Evolutionary conservation across 73 alveolate species (phyloP), one percentile per base, ranked within the genome.

Genomic region (Durusdinium trenchii): DNA sequence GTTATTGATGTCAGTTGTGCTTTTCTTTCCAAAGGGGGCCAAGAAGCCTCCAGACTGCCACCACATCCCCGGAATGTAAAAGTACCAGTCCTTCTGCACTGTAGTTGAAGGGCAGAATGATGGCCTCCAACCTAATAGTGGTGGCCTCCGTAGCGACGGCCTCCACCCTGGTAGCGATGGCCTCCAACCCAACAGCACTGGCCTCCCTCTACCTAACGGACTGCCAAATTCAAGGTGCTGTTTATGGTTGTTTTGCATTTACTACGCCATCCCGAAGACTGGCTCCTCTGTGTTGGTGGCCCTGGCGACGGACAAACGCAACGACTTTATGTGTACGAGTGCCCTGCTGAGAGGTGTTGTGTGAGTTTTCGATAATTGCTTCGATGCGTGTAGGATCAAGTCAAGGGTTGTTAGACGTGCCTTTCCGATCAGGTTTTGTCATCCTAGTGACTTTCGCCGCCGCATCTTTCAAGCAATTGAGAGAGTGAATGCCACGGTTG

Each of bases 221-320:
- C n/a, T n/a, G n/a, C n/a, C n/a, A n/a, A n/a, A n/a, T n/a, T n/a
- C n/a, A n/a, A 94, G 93, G 99, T 76, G 83, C 92, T 94, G 93
- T 67, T 43, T 94, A 67, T 94, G 99, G 99, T 38, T 94, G 82
- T 94, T 75, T 83, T 94, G 99, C 84, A 75, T 94, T 57, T 46
- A 35, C 79, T 73, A 48, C 18, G 99, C 99, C 26, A 94, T 94
- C 42, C 99, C 99, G 9, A 94, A 76, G 51, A 94, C 84, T 42
- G 99, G 99, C 82, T 94, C 99, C 54, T 75, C 94, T 5, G 84
- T 94, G 47, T 93, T 94, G 23, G 99, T 94, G 20, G 99, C 99
- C 30, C 83, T 94, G 67, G 99, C 99, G 30, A 94, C 91, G 36
- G 99, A 94, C 83, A 94, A 94, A 93, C 36, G 99, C 35, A 94